A percentile compares a stretch with the other conserved stretches of the same genome.
phyloP scores from a whole-genome alignment of 106 monocot genomes.

The Cymbidium sinense region DNA sequence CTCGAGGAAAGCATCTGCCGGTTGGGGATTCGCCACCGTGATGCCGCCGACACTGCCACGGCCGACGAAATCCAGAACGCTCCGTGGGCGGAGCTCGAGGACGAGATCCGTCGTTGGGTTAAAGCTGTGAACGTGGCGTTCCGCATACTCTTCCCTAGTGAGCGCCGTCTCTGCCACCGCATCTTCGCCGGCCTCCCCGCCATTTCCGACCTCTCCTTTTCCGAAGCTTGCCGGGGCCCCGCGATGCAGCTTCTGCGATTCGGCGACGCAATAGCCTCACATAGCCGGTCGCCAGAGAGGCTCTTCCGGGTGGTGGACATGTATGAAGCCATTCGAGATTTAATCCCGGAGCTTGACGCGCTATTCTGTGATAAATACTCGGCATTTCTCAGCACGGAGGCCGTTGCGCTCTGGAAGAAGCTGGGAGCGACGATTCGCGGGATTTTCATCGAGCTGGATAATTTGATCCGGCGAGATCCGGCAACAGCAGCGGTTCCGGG shows the following conservation, averaged over 20 bases:
- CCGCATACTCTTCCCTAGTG: constrained; percentile 59
- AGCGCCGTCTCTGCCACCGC: constrained; percentile 61
- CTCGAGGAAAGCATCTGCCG: constrained; percentile 61
- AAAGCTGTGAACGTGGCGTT: constrained; percentile 37
- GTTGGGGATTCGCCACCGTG: constrained; percentile 38
- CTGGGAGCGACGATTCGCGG: constrained; percentile 51
- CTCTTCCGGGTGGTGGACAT: constrained; percentile 67
- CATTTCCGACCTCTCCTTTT: constrained; percentile 60
- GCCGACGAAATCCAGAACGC: constrained; percentile 27
- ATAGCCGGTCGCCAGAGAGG: constrained; percentile 45
- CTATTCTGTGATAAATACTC: constrained; percentile 50
- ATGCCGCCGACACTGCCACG: background rate
- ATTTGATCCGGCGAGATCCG: constrained; percentile 64
- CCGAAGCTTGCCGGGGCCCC: constrained; percentile 38
- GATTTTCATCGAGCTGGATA: constrained; percentile 79
- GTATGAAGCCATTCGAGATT: constrained; percentile 57
- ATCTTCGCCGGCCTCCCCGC: constrained; percentile 41
- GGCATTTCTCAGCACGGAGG: constrained; percentile 32
- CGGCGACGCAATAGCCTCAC: constrained; percentile 43
- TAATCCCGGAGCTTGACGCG: constrained; percentile 46
- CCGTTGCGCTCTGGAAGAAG: constrained; percentile 30
- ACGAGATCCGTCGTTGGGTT: constrained; percentile 58
- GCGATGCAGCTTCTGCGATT: constrained; percentile 55
- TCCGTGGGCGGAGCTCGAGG: constrained; percentile 52
- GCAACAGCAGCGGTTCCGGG: constrained; percentile 44